Evolutionary conservation across 495 filamentous ascomycete genomes (phyloP).

Genomic region (Bryoglossum gracile): DNA sequence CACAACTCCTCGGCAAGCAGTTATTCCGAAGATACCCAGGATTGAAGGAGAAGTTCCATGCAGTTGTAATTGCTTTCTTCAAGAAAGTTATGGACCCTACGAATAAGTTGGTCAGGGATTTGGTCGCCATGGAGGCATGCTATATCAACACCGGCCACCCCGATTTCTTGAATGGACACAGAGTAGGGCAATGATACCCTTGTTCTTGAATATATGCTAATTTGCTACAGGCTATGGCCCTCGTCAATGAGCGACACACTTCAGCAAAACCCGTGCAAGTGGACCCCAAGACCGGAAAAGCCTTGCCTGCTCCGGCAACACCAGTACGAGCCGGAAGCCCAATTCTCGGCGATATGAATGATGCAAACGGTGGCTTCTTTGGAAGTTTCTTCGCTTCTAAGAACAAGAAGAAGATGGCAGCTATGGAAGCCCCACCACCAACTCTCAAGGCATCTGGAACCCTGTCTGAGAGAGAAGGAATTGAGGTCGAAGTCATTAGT

Average conservation of each 20-base stretch:
- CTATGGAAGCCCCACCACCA: slow-evolving; percentile 93
- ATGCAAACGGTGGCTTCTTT: slow-evolving; percentile 75
- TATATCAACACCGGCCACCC: slow-evolving; percentile 99
- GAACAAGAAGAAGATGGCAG: slow-evolving; percentile 99
- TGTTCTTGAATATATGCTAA: slow-evolving; percentile 21
- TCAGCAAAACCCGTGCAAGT: slow-evolving; percentile 85
- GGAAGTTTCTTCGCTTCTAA: slow-evolving; percentile 95
- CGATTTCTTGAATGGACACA: slow-evolving; percentile 94
- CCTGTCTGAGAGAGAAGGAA: slow-evolving; percentile 81
- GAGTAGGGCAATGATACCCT: slow-evolving; percentile 51
- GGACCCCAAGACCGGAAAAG: slow-evolving; percentile 97
- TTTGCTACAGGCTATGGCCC: slow-evolving; percentile 73
- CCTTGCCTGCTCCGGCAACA: slow-evolving; percentile 53
- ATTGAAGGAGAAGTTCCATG: slow-evolving; percentile 95
- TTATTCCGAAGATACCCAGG: slow-evolving; percentile 86
- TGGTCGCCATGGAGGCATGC: slow-evolving; percentile 91
- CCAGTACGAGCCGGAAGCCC: slow-evolving; percentile 66
- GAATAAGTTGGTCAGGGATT: slow-evolving; percentile 90
- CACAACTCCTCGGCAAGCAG: slow-evolving; percentile 80
- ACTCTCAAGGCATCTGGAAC: slow-evolving; percentile 89
- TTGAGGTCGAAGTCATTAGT: slow-evolving; percentile 99
- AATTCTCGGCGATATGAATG: slow-evolving; percentile 45
- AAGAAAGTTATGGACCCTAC: slow-evolving; percentile 97
- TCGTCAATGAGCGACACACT: slow-evolving; percentile 85
- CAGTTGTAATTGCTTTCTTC: slow-evolving; percentile 91